Conservation (phyloP, 768 basidiomycete species). For the Boletus rubroflammeus region DNA sequence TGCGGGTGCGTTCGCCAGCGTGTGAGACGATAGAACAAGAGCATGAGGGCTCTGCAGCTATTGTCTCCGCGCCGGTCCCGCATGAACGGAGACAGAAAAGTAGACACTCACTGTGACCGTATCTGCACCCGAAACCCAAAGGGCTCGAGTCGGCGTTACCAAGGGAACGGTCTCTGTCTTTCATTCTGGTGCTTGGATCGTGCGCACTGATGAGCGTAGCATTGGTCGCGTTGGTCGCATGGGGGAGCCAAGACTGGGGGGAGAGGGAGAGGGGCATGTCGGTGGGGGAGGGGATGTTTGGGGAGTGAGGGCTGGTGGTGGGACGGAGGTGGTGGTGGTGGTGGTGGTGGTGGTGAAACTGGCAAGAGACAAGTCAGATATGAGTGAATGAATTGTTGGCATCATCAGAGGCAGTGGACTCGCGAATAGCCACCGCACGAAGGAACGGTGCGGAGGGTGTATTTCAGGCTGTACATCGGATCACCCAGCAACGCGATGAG, state of each 20-base stretch:
- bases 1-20: constrained; percentile 3
- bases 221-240: not conserved
- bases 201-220: not conserved
- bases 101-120: constrained; percentile 15
- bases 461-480: constrained; percentile 2
- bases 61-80: not conserved
- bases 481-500: not conserved
- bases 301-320: not conserved
- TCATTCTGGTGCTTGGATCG: not conserved
- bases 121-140: constrained; percentile 1
- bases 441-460: not conserved
- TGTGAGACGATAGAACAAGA: not conserved
- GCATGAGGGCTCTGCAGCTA: not conserved
- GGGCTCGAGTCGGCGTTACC: constrained; percentile 5
- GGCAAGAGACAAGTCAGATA: constrained; percentile 6
- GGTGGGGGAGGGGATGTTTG: not conserved
- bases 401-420: constrained; percentile 22
- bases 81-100: not conserved
- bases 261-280: constrained; percentile 18
- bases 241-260: constrained; percentile 20
- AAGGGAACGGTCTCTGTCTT: constrained; percentile 17
- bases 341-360: constrained; percentile 14
- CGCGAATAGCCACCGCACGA: constrained; percentile 14
- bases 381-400: not conserved
- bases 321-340: constrained; percentile 1